Evolutionary conservation across 2,329 filamentous ascomycete genomes (phyloP), one percentile per base, ranked within the genome.

Genomic region (Xylaria sp.): DNA sequence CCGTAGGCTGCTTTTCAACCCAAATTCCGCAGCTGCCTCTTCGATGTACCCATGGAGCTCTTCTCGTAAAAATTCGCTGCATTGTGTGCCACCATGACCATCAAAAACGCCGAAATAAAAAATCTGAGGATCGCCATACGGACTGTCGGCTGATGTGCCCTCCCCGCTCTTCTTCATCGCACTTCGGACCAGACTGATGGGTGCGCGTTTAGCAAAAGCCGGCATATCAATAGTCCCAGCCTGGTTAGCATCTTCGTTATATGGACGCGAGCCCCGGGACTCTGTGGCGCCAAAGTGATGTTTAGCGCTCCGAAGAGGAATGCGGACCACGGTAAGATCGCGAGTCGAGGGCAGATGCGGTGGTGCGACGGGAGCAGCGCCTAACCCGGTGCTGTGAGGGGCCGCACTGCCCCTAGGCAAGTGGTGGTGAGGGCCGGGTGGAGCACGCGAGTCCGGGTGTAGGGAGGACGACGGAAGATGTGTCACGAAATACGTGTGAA

Each of bases 91-190:
- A 10, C 96, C 96, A 82, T 99, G 96, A 2, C 96, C 96, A 80
- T 99, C 96, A 77, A 98, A 99, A 1, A 98, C 90, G 1, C 89
- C 94, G 85, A 98, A 99, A 81, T 98, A 99, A 81, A 99, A 99
- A 41, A 98, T 91, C 79, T 98, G 95, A 1, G 95, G 95, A 78
- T 98, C 95, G 2, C 95, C 95, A 71, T 89, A 92, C 1, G 92
- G 89, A 72, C 91, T 92, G 67, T 93, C 92, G 6, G 93, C 93
- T 10, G 86, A 89, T 28, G 88, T 93, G 59, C 87, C 90, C 80
- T 89, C 89, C 70, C 84, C 87, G 28, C 82, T 84, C 72, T 84
- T 85, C 58, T 80, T 82, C 62, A 86, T 82, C 56, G 80, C 78
- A 68, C 76, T 82, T 56, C 83, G 78, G 32, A 83, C 82, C 52